Evolutionary conservation across 2,329 filamentous ascomycete genomes (phyloP), one percentile per base, ranked within the genome.

Genomic region (Curvularia eragrostidis): DNA sequence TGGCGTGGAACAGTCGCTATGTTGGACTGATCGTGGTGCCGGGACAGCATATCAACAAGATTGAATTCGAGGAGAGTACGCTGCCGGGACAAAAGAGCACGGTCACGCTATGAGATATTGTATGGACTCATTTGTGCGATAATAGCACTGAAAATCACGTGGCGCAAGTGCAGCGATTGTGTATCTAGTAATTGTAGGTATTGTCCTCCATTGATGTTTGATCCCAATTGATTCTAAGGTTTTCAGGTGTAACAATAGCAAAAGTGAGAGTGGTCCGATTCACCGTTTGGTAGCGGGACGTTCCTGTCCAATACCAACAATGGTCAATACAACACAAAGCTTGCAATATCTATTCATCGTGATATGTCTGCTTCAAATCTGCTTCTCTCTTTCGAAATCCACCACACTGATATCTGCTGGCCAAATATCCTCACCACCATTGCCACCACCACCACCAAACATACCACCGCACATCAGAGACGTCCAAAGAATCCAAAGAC

Each of bases 21-120:
- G 85, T 99, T 21, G 95, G 95, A 0, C 79, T 98, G 24, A 88
- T 99, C 2, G 93, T 97, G 23, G 87, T 99, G 3, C 95, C 95
- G 0, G 93, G 94, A 0, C 82, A 90, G 65, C 87, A 96, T 74
- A 91, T 99, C 65, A 87, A 84, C 58, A 94, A 90, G 80, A 92
- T 99, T 69, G 93, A 97, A 76, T 82, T 95, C 46, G 93, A 98
- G 73, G 89, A 94, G 55, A 76, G 64, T 46, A 61, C 50, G 1
- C 32, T 67, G 32, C 66, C 64, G 0, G 64, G 65, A 12, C 67
- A 67, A 48, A 73, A 65, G 53, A 72, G 66, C 52, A 36, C 50
- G 1, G 57, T 73, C 1, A 59, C 60, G 3, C 58, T 74, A 21
- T 74, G 58, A 70, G 2, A 13, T 34, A n/a, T n/a, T 4, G 12